Evolutionary conservation across 2,329 filamentous ascomycete genomes (phyloP), one percentile per base, ranked within the genome.

Genomic region (Colletotrichum tropicicola): DNA sequence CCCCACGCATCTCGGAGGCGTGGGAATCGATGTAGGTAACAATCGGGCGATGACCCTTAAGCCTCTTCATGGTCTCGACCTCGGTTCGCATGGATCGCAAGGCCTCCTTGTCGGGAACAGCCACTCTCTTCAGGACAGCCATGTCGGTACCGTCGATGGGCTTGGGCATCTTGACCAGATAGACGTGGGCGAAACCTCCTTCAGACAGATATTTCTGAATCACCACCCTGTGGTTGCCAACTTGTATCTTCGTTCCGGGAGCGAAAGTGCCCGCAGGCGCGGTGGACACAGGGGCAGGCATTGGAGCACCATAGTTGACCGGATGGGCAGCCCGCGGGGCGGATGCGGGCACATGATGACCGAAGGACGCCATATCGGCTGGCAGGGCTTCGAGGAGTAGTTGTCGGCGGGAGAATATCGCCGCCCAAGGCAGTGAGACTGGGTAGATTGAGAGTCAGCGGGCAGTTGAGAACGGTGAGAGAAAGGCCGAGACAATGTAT

Each of bases 61-160:
- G 86, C 80, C 96, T 94, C 89, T 99, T 99, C 96, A 99, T 99
- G 13, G 96, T 99, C 82, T 99, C 96, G 71, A 99, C 96, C 84
- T 99, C 96, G 70, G 91, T 98, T 78, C 96, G 90, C 96, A 99
- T 98, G 78, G 92, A 94, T 68, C 93, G 92, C 80, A 99, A 84
- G 63, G 95, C 89, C 69, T 97, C 92, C 85, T 97, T 98, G 80
- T 99, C 96, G 30, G 96, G 94, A 55, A 98, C 96, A 35, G 96
- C 96, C 63, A 99, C 96, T 74, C 96, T 87, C 85, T 99, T 98
- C 74, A 98, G 83, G 51, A 98, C 94, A 12, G 93, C 94, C 72
- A 89, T 84, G 71, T 97, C 92, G 69, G 91, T 91, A 68, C 92
- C 92, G 76, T 92, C 88, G 73, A 94, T 83, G 60, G 92, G 86